Percentiles rank a stretch among this genome's conserved stretches.
Conservation (phyloP, 1,284 basidiomycete species). For the Cutaneotrichosporon dermatis region DNA sequence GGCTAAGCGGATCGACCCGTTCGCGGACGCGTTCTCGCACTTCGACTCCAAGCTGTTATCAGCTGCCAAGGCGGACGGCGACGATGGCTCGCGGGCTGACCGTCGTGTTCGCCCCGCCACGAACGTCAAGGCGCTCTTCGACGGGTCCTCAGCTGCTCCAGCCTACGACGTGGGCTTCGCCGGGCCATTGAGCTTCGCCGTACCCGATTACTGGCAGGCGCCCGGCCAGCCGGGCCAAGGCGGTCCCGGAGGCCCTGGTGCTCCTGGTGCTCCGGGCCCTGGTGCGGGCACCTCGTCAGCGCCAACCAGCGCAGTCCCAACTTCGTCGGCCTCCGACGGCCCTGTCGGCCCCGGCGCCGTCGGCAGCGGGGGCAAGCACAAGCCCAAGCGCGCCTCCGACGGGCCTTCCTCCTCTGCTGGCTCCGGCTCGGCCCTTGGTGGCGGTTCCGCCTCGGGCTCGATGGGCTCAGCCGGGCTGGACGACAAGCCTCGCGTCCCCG, state of each 20-base stretch:
- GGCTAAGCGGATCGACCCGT: slow-evolving; percentile 66
- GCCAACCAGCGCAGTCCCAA: slow-evolving; percentile 27
- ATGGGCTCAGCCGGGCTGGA: slow-evolving; percentile 53
- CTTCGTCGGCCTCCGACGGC: slow-evolving; percentile 66
- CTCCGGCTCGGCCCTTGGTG: no score
- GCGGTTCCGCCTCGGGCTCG: no score
- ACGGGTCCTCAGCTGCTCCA: slow-evolving; percentile 61
- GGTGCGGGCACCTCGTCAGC: neutral
- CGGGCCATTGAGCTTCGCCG: slow-evolving; percentile 28
- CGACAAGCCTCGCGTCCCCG: slow-evolving; percentile 54
- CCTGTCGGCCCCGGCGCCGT: slow-evolving; percentile 30
- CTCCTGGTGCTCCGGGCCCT: slow-evolving; percentile 40
- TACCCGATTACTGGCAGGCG: slow-evolving; percentile 32
- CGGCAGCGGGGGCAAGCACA: no score
- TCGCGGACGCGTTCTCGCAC: slow-evolving; percentile 91
- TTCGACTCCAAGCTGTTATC: slow-evolving; percentile 92
- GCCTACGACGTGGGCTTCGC: slow-evolving; percentile 30
- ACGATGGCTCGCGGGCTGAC: slow-evolving; percentile 65
- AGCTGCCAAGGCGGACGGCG: slow-evolving; percentile 55
- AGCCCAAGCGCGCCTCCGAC: slow-evolving; percentile 72
- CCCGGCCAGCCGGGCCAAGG: neutral
- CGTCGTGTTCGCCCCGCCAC: slow-evolving; percentile 75
- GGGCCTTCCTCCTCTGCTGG: slow-evolving; percentile 51
- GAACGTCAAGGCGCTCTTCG: slow-evolving; percentile 93
- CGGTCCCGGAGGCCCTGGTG: neutral